These are phyloP conservation scores for Pythium dissotocum DNA, from an alignment of 352 stramenopile genomes.

Conservation along the genomic window DNA sequence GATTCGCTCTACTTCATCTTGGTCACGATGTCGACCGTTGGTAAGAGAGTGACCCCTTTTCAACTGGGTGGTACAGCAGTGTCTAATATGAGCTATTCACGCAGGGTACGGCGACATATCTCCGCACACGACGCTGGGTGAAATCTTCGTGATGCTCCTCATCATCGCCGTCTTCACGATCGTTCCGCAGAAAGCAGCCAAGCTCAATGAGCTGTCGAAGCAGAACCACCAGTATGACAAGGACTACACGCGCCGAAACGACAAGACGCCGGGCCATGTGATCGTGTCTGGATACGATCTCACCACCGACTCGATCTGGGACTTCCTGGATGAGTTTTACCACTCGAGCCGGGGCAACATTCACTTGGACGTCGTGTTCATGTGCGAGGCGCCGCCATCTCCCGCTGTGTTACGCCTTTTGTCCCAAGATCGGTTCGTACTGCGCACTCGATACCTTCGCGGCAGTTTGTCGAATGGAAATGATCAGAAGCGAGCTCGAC, in stretches of 20 bases:
- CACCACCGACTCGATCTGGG: constrained; percentile 40
- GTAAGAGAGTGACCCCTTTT: constrained; percentile 19
- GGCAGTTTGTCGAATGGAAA: constrained; percentile 46
- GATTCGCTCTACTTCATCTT: constrained; percentile 76
- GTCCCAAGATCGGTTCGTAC: constrained; percentile 46
- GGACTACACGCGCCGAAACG: constrained; percentile 36
- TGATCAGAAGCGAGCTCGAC: constrained; percentile 51
- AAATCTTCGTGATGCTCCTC: constrained; percentile 71
- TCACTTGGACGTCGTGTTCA: constrained; percentile 63
- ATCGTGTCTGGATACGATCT: constrained; percentile 58
- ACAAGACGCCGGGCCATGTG: constrained; percentile 55
- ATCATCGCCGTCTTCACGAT: constrained; percentile 74
- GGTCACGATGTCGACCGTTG: constrained; percentile 71
- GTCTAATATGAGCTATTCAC: neutral
- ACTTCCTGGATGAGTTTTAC: constrained; percentile 79
- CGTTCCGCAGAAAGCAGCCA: constrained; percentile 55
- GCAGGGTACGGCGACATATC: constrained; percentile 73
- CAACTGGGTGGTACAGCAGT: neutral
- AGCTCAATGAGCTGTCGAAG: constrained; percentile 63
- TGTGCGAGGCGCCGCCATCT: constrained; percentile 49
- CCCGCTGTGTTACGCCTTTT: constrained; percentile 39
- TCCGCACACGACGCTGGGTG: constrained; percentile 46
- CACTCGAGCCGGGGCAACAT: constrained; percentile 61
- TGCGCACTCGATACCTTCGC: constrained; percentile 48
- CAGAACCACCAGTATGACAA: constrained; percentile 62